Percentiles rank a stretch among this genome's conserved stretches.
Evolutionary conservation across 768 basidiomycete species (phyloP).

Genomic region (Paxillus involutus): DNA sequence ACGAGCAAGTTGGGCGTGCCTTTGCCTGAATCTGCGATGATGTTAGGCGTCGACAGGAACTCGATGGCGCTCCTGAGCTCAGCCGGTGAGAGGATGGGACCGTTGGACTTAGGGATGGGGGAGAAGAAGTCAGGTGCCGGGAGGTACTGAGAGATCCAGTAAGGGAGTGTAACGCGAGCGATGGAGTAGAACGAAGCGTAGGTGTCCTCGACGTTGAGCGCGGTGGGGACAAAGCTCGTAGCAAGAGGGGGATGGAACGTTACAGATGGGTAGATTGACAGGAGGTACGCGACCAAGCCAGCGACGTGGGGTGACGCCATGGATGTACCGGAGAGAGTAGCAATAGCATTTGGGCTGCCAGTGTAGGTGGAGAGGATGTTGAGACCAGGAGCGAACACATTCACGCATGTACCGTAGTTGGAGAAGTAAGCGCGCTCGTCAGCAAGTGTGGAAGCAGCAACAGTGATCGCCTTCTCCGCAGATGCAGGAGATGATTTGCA

Average conservation of each 20-base stretch:
- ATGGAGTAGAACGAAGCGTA: slow-evolving; percentile 53
- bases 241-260: slow-evolving; percentile 56
- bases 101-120: slow-evolving; percentile 43
- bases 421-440: slow-evolving; percentile 91
- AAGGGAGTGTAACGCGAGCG: slow-evolving; percentile 54
- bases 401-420: slow-evolving; percentile 88
- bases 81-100: slow-evolving; percentile 54
- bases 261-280: slow-evolving; percentile 79
- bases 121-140: slow-evolving; percentile 50
- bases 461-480: slow-evolving; percentile 88
- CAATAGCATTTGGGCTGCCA: slow-evolving; percentile 59
- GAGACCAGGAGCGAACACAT: slow-evolving; percentile 89
- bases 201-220: slow-evolving; percentile 32
- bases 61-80: slow-evolving; percentile 79
- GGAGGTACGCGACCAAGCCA: slow-evolving; percentile 88
- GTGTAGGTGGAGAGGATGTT: slow-evolving; percentile 91
- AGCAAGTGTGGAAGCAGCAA: slow-evolving; percentile 83
- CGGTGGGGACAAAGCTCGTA: slow-evolving; percentile 36
- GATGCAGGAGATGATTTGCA: slow-evolving; percentile 93
- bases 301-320: slow-evolving; percentile 96
- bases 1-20: slow-evolving; percentile 71
- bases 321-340: slow-evolving; percentile 85
- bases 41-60: slow-evolving; percentile 50
- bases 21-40: slow-evolving; percentile 46
- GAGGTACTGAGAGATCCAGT: slow-evolving; percentile 56